Percentiles rank a stretch among this genome's conserved stretches.
These are phyloP conservation scores for Pyrrhoderma noxium DNA, from an alignment of 1,284 basidiomycete species.

Conservation along the genomic window DNA sequence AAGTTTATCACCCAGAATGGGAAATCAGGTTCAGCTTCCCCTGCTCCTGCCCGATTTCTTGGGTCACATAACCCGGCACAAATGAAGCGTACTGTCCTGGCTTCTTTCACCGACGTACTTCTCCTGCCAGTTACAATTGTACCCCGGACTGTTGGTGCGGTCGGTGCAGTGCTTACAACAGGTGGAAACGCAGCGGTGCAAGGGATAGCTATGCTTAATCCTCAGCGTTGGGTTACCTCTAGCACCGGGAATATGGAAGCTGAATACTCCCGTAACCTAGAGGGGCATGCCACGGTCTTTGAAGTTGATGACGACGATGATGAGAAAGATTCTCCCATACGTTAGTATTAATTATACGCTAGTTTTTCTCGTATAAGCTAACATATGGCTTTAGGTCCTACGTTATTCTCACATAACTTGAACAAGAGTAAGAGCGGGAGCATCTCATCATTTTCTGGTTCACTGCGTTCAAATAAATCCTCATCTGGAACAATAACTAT, in stretches of 20 bases:
- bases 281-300: conserved; percentile 45
- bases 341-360: background rate
- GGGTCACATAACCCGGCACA: conserved; percentile 83
- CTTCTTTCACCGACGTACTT: conserved; percentile 86
- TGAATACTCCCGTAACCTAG: conserved; percentile 35
- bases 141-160: conserved; percentile 76
- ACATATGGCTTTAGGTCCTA: background rate
- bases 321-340: conserved; percentile 21
- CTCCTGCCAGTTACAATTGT: conserved; percentile 94
- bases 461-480: background rate
- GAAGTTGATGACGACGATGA: conserved; percentile 55
- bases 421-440: background rate
- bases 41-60: conserved; percentile 61
- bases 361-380: background rate
- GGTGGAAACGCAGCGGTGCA: conserved; percentile 75
- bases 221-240: conserved; percentile 61
- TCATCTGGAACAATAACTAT: background rate
- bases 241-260: conserved; percentile 19
- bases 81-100: conserved; percentile 88
- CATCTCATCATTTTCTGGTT: background rate
- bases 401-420: background rate
- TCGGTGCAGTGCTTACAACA: conserved; percentile 66
- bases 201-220: conserved; percentile 82
- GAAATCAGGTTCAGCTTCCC: conserved; percentile 26
- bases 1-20: conserved; percentile 17